Evolutionary conservation across 2,329 filamentous ascomycete species (phyloP), one percentile per base, ranked within the genome.

Genomic region (Fusarium sp.): DNA sequence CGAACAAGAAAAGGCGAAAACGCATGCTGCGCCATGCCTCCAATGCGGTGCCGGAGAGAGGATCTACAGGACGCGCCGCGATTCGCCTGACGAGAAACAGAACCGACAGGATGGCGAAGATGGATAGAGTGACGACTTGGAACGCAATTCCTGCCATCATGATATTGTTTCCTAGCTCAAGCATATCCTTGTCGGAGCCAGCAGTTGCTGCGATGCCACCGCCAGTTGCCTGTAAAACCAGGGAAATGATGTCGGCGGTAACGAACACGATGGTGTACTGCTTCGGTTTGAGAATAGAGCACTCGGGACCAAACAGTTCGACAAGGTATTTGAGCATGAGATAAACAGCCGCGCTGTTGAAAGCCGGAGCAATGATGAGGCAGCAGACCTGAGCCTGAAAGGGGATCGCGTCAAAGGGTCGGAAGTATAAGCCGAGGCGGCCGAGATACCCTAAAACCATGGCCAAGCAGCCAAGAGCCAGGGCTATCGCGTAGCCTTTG

Each of bases 271-370:
- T 20, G 9, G 56, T 40, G 35, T 58, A 58, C 56, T 58, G 56
- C 33, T 58, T 58, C 13, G 56, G 56, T 11, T 38, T 58, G 14
- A 58, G 31, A n/a, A 58, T n/a, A 6, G 56, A 58, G 7, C 56
- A 58, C 13, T 58, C 20, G 1, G 33, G 33, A 8, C 56, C 56
- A 38, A 58, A 58, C 14, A 58, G 11, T 2, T 36, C 56, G 16
- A 38, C 33, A n/a, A 58, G 16, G 18, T 58, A 18, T 14, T 58
- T 58, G 16, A 58, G 56, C 33, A 69, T 60, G 5, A 69, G 52
- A 33, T 69, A 69, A 13, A 69, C 63, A 2, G 67, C 67, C 6
- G 67, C 67, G 16, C 67, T 69, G 52, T 69, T 69, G 18, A 69
- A 69, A 1, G 67, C 67, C 1, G 67, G 67, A 2, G 63, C 45